Conservation (phyloP, 371 early-diverging fungal species). For the Lichtheimia ornata region DNA sequence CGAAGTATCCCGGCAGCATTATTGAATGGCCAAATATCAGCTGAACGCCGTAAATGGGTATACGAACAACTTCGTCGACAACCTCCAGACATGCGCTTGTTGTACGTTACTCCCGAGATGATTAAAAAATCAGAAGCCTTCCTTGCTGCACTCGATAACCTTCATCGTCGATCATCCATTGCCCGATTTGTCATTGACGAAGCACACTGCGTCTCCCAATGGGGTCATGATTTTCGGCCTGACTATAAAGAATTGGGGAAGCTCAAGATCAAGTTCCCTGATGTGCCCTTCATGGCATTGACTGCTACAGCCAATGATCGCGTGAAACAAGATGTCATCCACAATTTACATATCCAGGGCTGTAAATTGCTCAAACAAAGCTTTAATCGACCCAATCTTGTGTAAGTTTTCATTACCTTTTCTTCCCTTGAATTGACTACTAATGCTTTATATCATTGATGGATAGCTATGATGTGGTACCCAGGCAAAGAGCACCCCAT, state of each 20-base stretch:
- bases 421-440: not conserved
- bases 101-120: constrained; percentile 98
- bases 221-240: constrained; percentile 97
- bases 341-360: constrained; percentile 67
- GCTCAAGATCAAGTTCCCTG: constrained; percentile 67
- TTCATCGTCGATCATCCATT: constrained; percentile 62
- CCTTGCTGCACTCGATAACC: constrained; percentile 50
- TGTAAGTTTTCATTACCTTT: constrained; percentile 23
- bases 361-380: constrained; percentile 79
- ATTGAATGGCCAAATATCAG: constrained; percentile 66
- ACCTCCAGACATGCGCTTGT: constrained; percentile 53
- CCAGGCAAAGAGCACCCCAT: constrained; percentile 41
- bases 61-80: constrained; percentile 53
- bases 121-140: constrained; percentile 75
- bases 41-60: constrained; percentile 56
- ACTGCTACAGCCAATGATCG: constrained; percentile 97
- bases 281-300: constrained; percentile 95
- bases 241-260: constrained; percentile 78
- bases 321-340: constrained; percentile 80
- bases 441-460: not conserved
- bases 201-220: constrained; percentile 97
- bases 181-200: constrained; percentile 98
- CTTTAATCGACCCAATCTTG: constrained; percentile 89
- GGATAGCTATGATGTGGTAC: constrained; percentile 78
- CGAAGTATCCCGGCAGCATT: constrained; percentile 81